Evolutionary conservation across 2,329 filamentous ascomycete species (phyloP), one percentile per base, ranked within the genome.

Genomic region (Ophiostoma montium): DNA sequence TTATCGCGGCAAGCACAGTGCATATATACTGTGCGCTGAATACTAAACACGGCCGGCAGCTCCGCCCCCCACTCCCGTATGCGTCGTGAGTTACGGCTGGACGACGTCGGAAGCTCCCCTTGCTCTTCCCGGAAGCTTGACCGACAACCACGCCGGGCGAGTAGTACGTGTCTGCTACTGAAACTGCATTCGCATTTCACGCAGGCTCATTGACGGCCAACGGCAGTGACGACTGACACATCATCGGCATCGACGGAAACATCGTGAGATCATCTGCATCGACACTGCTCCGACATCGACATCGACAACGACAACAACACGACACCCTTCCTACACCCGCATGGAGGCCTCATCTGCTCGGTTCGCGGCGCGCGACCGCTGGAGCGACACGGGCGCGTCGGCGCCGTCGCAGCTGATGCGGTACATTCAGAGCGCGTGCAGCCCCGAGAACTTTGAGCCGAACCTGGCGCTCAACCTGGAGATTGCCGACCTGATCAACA

Each of bases 331-430:
- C n/a, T 33, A 8, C 13, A 12, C n/a, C 12, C 19, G 13, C 56
- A 85, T 96, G 90, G 90, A 96, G 78, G 90, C 92, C 63, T 83
- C 89, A 63, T 94, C 89, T 64, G 89, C 89, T 67, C 84, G 92
- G 64, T 94, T 94, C 74, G 92, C 90, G 62, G 84, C 89, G 60
- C 82, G 90, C 69, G 90, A 95, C 72, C 27, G 30, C 16, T 96
- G 92, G 76, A 80, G 81, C 68, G 83, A 83, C 63, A 82, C 84
- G 68, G 80, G 81, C 63, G 80, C 84, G 63, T 80, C 85, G 54
- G 79, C 84, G 50, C 79, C 84, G 55, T 90, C 89, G 51, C 87
- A 89, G 63, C 78, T 98, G 53, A 89, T 94, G 70, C 84, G 92
- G 67, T 95, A 89, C 67, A 94, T 98, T 66, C 81, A 92, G 64